Base-by-base conservation (phyloP, 2,329 filamentous ascomycete species). In the Sordariomycetes sp. region DNA sequence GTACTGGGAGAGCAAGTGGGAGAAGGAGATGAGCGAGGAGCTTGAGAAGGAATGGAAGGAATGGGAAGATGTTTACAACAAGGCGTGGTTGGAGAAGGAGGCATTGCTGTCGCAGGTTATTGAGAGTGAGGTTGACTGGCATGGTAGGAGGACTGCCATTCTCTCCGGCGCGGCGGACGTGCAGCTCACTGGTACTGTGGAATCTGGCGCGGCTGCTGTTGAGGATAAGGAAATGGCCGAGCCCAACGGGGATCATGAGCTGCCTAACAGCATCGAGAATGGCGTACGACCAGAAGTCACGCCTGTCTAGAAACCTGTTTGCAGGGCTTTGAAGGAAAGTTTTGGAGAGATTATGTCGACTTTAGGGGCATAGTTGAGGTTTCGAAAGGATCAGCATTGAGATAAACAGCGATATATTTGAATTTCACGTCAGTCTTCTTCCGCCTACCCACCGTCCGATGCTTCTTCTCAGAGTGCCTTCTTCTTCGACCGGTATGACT, bases 41-140 rank as follows among this genome's bases (percentile, higher is more conserved):
- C 63, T 92, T 33, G 71, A 70, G 45, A 64, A 63, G 35, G 79
- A 87, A 53, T 75, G 78, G 44, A 75, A 79, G 42, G 61, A 63
- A 28, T 70, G 82, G 54, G 82, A 90, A 53, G 72, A 73, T 23
- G 48, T 68, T 10, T 79, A 82, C 55, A 75, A 75, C 52, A 68
- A 76, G 41, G 82, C 86, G 51, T 92, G 85, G 85, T 62, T 76
- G 11, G 77, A 84, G 57, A 90, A 90, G 57, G 84, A 92, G 57
- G 69, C 85, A 20, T 57, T 90, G 14, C 57, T 92, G n/a, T 75
- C 85, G 37, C 84, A 86, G 49, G 70, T 82, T 21, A 69, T 86
- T 45, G 58, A 70, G 47, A 69, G 64, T 47, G 84, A 90, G 53
- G 66, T 74, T 21, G 75, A 79, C 52, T 78, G 79, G 61, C 73